A percentile compares a stretch with the other conserved stretches of the same genome.
phyloP scores from a whole-genome alignment of 2,329 filamentous ascomycete species.

The Ascochyta lentis region DNA sequence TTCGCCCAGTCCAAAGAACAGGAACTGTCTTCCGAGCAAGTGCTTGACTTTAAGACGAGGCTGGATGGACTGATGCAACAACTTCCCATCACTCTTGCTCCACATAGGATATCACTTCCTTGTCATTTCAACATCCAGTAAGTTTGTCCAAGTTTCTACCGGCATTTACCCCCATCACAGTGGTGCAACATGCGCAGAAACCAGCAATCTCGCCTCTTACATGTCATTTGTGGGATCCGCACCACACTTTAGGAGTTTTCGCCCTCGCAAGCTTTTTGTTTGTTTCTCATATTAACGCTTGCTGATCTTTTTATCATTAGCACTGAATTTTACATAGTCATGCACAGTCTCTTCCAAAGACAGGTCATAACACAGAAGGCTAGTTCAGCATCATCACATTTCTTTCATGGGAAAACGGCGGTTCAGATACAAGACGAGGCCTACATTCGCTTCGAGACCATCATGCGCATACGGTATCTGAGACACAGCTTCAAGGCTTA shows the following conservation, averaged over 20 bases:
- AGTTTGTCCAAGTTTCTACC: not conserved
- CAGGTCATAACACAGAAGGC: not conserved
- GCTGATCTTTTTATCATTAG: not conserved
- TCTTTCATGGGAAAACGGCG: conserved; percentile 6
- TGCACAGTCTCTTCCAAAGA: conserved; percentile 9
- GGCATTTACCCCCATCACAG: not conserved
- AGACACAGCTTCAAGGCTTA: conserved; percentile 8
- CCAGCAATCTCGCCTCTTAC: no score
- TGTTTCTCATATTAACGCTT: no score
- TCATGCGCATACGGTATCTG: conserved; percentile 5
- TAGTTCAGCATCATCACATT: not conserved
- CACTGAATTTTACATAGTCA: conserved; percentile 3
- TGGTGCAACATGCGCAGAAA: not conserved
- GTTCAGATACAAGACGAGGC: conserved; percentile 1
- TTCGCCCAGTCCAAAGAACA: not conserved
- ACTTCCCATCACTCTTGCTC: conserved; percentile 1
- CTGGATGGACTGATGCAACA: not conserved
- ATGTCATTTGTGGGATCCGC: no score
- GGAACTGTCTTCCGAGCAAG: not conserved
- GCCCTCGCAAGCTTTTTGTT: not conserved
- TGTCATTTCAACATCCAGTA: conserved; percentile 12
- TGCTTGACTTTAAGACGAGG: conserved; percentile 1
- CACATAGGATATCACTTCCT: conserved; percentile 1
- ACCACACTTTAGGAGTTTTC: not conserved
- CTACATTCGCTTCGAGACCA: conserved; percentile 9